Percentiles rank a stretch among this genome's conserved stretches.
phyloP scores from a whole-genome alignment of 1,139 yeast species.

The Keqinozyma sinolaborantium region DNA sequence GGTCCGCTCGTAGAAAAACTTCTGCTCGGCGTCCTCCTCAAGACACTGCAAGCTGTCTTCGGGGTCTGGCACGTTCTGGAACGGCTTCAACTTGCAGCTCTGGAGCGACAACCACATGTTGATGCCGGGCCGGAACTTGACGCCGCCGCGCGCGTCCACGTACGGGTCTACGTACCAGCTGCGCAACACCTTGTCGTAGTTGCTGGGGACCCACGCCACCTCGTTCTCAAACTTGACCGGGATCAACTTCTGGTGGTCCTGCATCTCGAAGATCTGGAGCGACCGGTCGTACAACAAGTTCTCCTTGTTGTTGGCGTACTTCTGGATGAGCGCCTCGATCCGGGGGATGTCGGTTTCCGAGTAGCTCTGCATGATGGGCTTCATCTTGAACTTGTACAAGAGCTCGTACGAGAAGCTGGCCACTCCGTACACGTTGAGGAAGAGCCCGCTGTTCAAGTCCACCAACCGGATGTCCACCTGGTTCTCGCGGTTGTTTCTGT shows the following conservation, averaged over 20 bases:
- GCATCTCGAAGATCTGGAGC: constrained; percentile 10
- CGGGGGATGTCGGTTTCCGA: constrained; percentile 6
- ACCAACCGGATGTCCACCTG: constrained; percentile 79
- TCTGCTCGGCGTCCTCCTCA: constrained; percentile 2
- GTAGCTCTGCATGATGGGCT: constrained; percentile 12
- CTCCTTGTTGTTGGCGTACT: constrained; percentile 8
- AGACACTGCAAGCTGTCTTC: constrained; percentile 11
- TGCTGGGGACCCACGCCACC: constrained; percentile 25
- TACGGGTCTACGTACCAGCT: constrained; percentile 24
- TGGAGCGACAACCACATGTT: constrained; percentile 9
- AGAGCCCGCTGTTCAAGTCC: constrained; percentile 71
- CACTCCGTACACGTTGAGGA: constrained; percentile 61
- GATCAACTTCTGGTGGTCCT: constrained; percentile 8
- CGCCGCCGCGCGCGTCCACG: constrained; percentile 3
- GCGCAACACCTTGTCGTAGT: constrained; percentile 22
- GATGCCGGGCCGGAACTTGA: constrained; percentile 9
- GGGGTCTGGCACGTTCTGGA: constrained; percentile 4
- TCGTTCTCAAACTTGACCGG: constrained; percentile 13
- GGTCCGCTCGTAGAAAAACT: constrained; percentile 2
- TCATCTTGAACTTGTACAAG: constrained; percentile 8
- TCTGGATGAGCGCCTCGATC: constrained; percentile 7
- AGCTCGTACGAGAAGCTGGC: constrained; percentile 19
- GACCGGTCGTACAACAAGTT: constrained; percentile 8
- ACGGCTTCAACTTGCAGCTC: constrained; percentile 8
- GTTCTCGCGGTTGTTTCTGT: constrained; percentile 43